Base-by-base conservation (phyloP, 345 rosid genomes). In the Mallotus nudiflorus region DNA sequence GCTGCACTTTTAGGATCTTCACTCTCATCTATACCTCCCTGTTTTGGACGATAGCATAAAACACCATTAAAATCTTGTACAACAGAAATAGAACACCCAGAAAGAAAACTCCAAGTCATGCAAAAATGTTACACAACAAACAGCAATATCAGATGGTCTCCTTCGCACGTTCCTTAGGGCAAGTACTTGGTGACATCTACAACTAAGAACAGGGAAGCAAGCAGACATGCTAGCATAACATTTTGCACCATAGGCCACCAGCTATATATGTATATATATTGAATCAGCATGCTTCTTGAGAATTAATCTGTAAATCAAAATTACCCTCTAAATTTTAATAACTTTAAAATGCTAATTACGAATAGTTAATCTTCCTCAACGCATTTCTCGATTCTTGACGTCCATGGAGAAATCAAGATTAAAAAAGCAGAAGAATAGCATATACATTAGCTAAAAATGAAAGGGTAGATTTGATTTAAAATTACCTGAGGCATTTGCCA, bases 401-500 rank as follows among this genome's bases (percentile, higher is more conserved):
- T 24, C 22, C 54, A 22, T 18, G 7, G 19, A 50, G 54, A 19
- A 50, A 50, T 5, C 9, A 16, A 50, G 6, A 50, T 18, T 2
- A 50, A 50, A 50, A 6, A 33, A 33, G 6, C 37, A 33, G n/a
- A n/a, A n/a, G n/a, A n/a, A n/a, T n/a, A n/a, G n/a, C n/a, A n/a
- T n/a, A n/a, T n/a, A n/a, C n/a, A n/a, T n/a, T n/a, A 33, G 37
- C 6, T 6, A 33, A 33, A 33, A 42, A 42, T 3, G 14, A 42
- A 42, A 42, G 11, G 46, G 46, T 4, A 42, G 7, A 42, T 42
- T 39, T n/a, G 3, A 9, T 70, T 20, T 20, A 29, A 50, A 20
- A 14, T 65, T 20, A 90, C 98, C 92, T 94, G 98, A n/a, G 98
- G 98, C 98, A 94, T 94, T 79, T 94, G 98, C 97, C 97, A 94